phyloP scores from a whole-genome alignment of 1,139 yeast species.

The Geotrichum australiense region DNA sequence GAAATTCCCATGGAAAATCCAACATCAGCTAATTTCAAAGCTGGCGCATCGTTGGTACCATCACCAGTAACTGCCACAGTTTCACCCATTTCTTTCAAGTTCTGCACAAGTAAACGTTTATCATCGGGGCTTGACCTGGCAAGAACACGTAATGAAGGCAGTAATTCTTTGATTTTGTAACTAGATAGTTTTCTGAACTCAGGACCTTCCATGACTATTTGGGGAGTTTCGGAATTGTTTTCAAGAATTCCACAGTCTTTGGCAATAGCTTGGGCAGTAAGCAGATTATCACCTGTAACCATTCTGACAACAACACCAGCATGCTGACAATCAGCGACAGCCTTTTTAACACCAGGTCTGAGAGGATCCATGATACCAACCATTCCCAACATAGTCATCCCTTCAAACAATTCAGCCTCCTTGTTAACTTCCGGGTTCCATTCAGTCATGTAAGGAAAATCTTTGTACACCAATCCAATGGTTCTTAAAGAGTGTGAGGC shows the following conservation, averaged over 20 bases:
- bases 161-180: slow-evolving; percentile 51
- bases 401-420: slow-evolving; percentile 23
- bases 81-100: slow-evolving; percentile 74
- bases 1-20: slow-evolving; percentile 82
- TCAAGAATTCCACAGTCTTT: slow-evolving; percentile 72
- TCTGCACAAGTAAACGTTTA: slow-evolving; percentile 76
- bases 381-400: slow-evolving; percentile 44
- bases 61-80: slow-evolving; percentile 99
- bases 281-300: slow-evolving; percentile 95
- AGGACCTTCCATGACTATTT: slow-evolving; percentile 89
- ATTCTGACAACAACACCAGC: slow-evolving; percentile 95
- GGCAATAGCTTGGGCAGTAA: slow-evolving; percentile 89
- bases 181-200: slow-evolving; percentile 60
- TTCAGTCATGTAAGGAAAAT: slow-evolving; percentile 41
- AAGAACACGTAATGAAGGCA: slow-evolving; percentile 70
- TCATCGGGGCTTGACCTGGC: slow-evolving; percentile 97
- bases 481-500: slow-evolving; percentile 81
- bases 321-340: slow-evolving; percentile 73
- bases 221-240: slow-evolving; percentile 38
- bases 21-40: slow-evolving; percentile 72
- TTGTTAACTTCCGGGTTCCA: slow-evolving; percentile 61
- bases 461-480: slow-evolving; percentile 74
- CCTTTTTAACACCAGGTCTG: slow-evolving; percentile 81
- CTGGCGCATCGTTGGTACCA: slow-evolving; percentile 85
- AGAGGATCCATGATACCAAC: slow-evolving; percentile 95